Evolutionary conservation across 2,329 filamentous ascomycete species (phyloP).

Genomic region (Talaromyces sp.): DNA sequence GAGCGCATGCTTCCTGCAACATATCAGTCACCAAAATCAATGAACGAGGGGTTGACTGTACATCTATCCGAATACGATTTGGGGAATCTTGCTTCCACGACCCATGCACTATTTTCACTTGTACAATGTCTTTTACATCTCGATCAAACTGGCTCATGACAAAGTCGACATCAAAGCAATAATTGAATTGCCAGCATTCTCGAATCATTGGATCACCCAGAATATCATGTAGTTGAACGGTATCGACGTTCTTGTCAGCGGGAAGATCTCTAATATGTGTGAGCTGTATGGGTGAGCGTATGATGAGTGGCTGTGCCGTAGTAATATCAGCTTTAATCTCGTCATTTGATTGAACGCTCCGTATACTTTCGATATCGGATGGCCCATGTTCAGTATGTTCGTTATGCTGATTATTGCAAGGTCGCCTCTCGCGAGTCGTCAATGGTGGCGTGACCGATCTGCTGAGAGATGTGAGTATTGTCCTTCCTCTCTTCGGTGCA

Average conservation of each 20-base stretch:
- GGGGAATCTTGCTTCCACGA: conserved; percentile 65
- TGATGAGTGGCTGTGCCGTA: conserved; percentile 19
- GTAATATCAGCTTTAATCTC: neutral
- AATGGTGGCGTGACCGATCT: conserved; percentile 31
- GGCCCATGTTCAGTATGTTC: neutral
- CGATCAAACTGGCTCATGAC: conserved; percentile 57
- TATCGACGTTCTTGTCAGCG: conserved; percentile 58
- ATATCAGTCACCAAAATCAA: neutral
- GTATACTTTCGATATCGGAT: neutral
- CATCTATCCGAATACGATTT: conserved; percentile 56
- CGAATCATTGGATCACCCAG: conserved; percentile 70
- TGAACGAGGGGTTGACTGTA: conserved; percentile 32
- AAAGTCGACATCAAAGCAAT: conserved; percentile 56
- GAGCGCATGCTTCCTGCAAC: conserved; percentile 58
- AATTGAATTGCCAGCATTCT: conserved; percentile 58
- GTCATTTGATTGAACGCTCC: neutral
- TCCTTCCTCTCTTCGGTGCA: neutral
- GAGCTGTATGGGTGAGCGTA: conserved; percentile 66
- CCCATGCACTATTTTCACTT: conserved; percentile 60
- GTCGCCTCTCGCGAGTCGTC: conserved; percentile 11
- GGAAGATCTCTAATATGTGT: conserved; percentile 65
- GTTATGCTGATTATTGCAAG: neutral
- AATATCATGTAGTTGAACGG: conserved; percentile 63
- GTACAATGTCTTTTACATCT: conserved; percentile 51
- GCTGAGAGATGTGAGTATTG: conserved; percentile 27